A percentile compares a stretch with the other conserved stretches of the same genome.
These are phyloP conservation scores for Avena insularis DNA, from an alignment of 176 grass and related monocot species.

Conservation along the genomic window DNA sequence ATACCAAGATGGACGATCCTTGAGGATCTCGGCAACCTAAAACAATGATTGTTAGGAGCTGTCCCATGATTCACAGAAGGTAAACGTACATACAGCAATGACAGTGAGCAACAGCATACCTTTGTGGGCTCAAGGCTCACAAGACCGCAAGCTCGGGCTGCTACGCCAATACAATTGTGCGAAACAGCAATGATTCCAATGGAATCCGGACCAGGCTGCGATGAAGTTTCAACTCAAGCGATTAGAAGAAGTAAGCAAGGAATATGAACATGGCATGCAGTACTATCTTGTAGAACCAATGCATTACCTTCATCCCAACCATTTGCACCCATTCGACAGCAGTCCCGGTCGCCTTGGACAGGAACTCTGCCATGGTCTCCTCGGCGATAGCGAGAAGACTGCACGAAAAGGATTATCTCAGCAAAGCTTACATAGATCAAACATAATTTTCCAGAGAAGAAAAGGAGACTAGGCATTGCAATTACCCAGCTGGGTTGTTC, in stretches of 20 bases:
- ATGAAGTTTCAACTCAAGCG: not conserved
- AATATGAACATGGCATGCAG: not conserved
- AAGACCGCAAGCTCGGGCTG: slow-evolving; percentile 98
- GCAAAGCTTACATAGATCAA: slow-evolving; percentile 28
- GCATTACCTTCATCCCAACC: slow-evolving; percentile 98
- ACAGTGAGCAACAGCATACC: slow-evolving; percentile 47
- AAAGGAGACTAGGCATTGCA: slow-evolving; percentile 3
- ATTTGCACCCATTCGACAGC: slow-evolving; percentile 99
- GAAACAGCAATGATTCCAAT: slow-evolving; percentile 99
- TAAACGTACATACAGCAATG: not conserved
- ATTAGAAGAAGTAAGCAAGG: slow-evolving; percentile 12
- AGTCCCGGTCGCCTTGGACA: slow-evolving; percentile 97
- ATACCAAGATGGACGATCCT: slow-evolving; percentile 94
- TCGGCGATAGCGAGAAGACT: slow-evolving; percentile 98
- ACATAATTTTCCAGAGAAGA: not conserved
- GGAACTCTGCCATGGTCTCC: slow-evolving; percentile 98
- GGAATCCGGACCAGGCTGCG: slow-evolving; percentile 99
- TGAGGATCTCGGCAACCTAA: slow-evolving; percentile 99
- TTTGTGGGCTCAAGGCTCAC: slow-evolving; percentile 99
- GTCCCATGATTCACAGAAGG: not conserved
- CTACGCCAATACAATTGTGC: slow-evolving; percentile 98
- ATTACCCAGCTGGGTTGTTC: slow-evolving; percentile 95
- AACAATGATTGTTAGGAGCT: slow-evolving; percentile 21
- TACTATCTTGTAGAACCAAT: not conserved
- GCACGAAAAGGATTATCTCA: not conserved